phyloP scores from a whole-genome alignment of 495 filamentous ascomycete species.

The Friedmanniomyces endolithicus region DNA sequence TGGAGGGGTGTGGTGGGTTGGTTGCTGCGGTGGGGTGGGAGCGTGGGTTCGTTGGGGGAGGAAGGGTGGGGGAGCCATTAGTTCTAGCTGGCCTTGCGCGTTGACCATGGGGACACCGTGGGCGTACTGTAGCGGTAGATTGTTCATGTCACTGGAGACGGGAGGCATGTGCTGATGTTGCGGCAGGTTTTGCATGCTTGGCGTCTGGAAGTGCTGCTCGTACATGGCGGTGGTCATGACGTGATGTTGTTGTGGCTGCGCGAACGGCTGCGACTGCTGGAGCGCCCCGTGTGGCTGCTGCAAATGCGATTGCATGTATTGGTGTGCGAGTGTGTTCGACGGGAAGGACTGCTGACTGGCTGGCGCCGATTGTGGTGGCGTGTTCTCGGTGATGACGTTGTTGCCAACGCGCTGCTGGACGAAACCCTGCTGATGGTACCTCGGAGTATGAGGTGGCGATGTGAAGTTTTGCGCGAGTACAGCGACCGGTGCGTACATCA shows the following conservation, averaged over 20 bases:
- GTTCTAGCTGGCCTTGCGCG: slow-evolving; percentile 3
- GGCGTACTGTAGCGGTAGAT: slow-evolving; percentile 8
- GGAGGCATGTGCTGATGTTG: not conserved
- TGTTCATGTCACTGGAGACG: not conserved
- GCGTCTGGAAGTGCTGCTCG: slow-evolving; percentile 10
- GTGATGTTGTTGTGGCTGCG: slow-evolving; percentile 1
- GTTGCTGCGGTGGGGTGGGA: slow-evolving; percentile 7
- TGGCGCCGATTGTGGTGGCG: slow-evolving; percentile 32
- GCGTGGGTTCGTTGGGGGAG: slow-evolving; percentile 12
- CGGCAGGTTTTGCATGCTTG: not conserved
- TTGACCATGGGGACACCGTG: slow-evolving; percentile 20
- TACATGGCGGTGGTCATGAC: slow-evolving; percentile 10
- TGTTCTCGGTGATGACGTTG: slow-evolving; percentile 25
- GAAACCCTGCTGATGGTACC: slow-evolving; percentile 22
- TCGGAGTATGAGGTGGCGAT: slow-evolving; percentile 31
- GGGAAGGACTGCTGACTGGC: slow-evolving; percentile 31
- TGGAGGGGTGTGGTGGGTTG: slow-evolving; percentile 1
- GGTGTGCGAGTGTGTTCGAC: not conserved
- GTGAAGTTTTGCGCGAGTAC: slow-evolving; percentile 11
- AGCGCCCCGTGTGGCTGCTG: not conserved
- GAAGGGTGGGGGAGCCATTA: slow-evolving; percentile 11
- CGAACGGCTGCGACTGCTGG: not conserved
- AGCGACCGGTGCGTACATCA: slow-evolving; percentile 15
- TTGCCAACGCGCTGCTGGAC: slow-evolving; percentile 2
- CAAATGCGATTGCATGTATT: not conserved